Percentiles rank a stretch among this genome's conserved stretches.
These are phyloP conservation scores for Poa annua DNA, from an alignment of 176 grass and related monocot species.

Conservation along the genomic window DNA sequence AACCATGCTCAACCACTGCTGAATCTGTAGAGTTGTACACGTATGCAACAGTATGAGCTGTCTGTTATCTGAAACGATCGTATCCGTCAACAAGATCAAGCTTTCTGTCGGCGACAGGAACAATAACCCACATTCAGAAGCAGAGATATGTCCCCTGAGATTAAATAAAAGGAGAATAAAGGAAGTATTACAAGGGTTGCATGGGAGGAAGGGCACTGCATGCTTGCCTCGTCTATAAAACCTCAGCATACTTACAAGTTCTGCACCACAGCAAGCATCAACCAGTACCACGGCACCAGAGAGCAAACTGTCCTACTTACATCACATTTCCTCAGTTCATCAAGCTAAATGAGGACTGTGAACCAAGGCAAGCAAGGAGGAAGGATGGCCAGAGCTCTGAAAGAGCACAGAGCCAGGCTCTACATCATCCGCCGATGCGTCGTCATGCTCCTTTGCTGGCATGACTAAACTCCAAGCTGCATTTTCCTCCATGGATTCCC, in stretches of 20 bases:
- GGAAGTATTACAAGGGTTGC: slow-evolving; percentile 30
- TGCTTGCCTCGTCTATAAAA: slow-evolving; percentile 57
- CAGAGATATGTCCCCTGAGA: slow-evolving; percentile 54
- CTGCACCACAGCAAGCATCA: slow-evolving; percentile 43
- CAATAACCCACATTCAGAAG: slow-evolving; percentile 49
- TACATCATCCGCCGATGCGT: slow-evolving; percentile 76
- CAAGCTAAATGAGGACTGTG: slow-evolving; percentile 47
- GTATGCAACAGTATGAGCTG: slow-evolving; percentile 55
- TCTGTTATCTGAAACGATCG: slow-evolving; percentile 42
- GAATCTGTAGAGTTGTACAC: slow-evolving; percentile 51
- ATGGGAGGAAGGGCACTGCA: slow-evolving; percentile 51
- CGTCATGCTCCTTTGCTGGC: slow-evolving; percentile 77
- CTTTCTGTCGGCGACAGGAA: slow-evolving; percentile 54
- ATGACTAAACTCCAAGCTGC: slow-evolving; percentile 46
- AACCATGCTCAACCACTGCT: slow-evolving; percentile 43
- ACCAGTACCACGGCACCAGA: slow-evolving; percentile 24
- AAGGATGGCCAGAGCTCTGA: slow-evolving; percentile 56
- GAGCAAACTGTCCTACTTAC: slow-evolving; percentile 14
- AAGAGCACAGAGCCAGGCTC: slow-evolving; percentile 67
- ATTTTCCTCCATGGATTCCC: slow-evolving; percentile 39
- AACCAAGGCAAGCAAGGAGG: slow-evolving; percentile 57
- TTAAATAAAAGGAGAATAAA: slow-evolving; percentile 20
- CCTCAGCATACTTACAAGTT: slow-evolving; percentile 9
- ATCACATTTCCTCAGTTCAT: slow-evolving; percentile 25
- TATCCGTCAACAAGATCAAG: slow-evolving; percentile 54